These are phyloP conservation scores for Ascochyta lentis DNA, from an alignment of 2,329 filamentous ascomycete species.

Conservation along the genomic window DNA sequence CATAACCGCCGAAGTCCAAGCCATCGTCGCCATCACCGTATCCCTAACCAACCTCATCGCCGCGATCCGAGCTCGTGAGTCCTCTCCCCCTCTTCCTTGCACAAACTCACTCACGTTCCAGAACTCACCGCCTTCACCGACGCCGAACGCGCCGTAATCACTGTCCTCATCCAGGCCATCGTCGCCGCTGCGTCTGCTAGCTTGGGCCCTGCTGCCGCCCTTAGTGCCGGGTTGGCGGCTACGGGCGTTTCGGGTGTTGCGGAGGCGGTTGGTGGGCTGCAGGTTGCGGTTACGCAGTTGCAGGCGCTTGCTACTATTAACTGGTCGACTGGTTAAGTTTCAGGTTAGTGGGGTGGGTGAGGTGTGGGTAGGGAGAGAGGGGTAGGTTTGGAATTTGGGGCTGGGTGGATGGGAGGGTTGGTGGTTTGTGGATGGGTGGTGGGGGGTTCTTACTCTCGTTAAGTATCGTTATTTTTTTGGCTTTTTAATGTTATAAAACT, in stretches of 20 bases:
- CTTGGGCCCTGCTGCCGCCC: background rate
- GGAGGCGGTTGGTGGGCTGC: background rate
- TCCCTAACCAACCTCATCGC: background rate
- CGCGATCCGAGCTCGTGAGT: background rate
- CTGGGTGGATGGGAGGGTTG: too few species aligned
- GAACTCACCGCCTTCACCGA: background rate
- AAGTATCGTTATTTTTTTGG: too few species aligned
- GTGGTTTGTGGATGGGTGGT: too few species aligned
- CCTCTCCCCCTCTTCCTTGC: too few species aligned
- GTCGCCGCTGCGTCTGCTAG: background rate
- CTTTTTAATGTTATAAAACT: too few species aligned
- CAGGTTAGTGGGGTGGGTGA: too few species aligned
- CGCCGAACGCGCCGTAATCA: background rate
- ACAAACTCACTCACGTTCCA: background rate
- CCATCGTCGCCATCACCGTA: background rate
- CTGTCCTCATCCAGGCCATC: background rate
- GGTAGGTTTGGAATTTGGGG: too few species aligned
- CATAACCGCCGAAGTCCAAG: background rate
- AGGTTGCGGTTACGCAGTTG: background rate
- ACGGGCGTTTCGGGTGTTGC: background rate
- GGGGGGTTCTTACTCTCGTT: too few species aligned
- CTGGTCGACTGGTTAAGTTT: background rate
- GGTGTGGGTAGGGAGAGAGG: too few species aligned
- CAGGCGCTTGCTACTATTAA: background rate
- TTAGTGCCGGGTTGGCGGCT: constrained; percentile 1